Base-by-base conservation (phyloP, 176 grass and related monocot genomes). In the Cenchrus fungigraminus region DNA sequence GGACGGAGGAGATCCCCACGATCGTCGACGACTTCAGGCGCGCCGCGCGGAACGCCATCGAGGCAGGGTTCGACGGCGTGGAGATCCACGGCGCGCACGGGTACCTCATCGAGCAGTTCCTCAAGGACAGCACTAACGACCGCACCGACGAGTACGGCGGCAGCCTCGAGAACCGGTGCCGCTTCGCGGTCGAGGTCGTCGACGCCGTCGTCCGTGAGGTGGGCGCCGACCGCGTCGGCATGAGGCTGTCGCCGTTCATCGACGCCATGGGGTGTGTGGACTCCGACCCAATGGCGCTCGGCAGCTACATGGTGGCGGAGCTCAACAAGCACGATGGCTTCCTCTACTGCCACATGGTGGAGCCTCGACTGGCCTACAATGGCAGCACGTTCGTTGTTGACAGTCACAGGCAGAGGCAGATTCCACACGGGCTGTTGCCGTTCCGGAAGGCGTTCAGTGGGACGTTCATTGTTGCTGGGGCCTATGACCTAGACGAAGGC, bases 281-380 rank as follows among this genome's bases (percentile, higher is more conserved):
- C 6, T 84, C 71, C 2, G 29, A 84, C 31, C 82, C 59, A 4
- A 17, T 9, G 11, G 82, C 82, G 6, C 71, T 83, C 7, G 82
- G 82, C 0, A 3, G 42, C 0, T 82, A 89, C 63, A 82, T 89
- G 70, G 56, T 85, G 2, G 63, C 12, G 2, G 71, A 86, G 0
- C 71, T 89, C 4, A 89, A 85, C 12, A 81, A 8, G 12, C 78
- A 85, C 15, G 44, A 20, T 0, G 76, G 83, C 0, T 82, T 89
- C 6, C 45, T 82, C n/a, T 89, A 89, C 8, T 89, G 83, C 3
- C 88, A 89, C 16, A 89, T 89, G 88, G 64, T 89, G 8, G 88
- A 89, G 19, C 88, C 83, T 0, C n/a, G 71, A 1, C 82, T 89
- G 83, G 45, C n/a, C n/a, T 32, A 61, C 37, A 40, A 40, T 4